A percentile compares a stretch with the other conserved stretches of the same genome.
Conservation (phyloP, 1,284 basidiomycete species). For the Fomitopsis palustris region DNA sequence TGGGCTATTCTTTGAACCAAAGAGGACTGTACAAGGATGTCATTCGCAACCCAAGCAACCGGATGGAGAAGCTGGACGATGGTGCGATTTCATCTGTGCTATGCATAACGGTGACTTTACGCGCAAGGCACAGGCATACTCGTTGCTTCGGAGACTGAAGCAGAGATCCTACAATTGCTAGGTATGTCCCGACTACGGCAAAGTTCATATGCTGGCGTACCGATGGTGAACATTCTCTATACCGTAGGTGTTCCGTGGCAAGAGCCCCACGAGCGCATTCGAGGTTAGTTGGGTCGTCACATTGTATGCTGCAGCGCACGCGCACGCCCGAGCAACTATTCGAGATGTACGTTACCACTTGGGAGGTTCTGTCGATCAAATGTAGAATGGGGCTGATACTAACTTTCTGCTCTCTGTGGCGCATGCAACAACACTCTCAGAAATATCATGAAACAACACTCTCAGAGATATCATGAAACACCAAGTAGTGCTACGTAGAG, state of each 20-base stretch:
- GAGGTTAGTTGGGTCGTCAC: constrained; percentile 1
- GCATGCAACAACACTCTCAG: no score
- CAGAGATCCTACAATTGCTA: constrained; percentile 79
- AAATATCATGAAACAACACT: no score
- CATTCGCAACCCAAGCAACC: constrained; percentile 63
- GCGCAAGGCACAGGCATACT: constrained; percentile 49
- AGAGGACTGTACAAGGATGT: constrained; percentile 73
- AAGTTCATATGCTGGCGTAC: neutral
- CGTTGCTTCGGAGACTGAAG: constrained; percentile 78
- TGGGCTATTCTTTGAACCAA: constrained; percentile 87
- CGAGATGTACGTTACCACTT: no score
- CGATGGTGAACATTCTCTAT: neutral
- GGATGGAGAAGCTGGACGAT: constrained; percentile 56
- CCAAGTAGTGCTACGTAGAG: neutral
- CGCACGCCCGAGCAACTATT: no score
- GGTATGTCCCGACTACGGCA: constrained; percentile 31
- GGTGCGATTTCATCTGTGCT: constrained; percentile 39
- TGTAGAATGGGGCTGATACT: no score
- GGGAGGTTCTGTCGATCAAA: no score
- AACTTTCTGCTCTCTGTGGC: no score
- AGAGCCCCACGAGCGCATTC: constrained; percentile 67
- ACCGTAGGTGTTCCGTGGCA: constrained; percentile 70
- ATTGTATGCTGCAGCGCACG: neutral
- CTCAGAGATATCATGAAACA: neutral
- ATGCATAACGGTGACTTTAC: neutral